phyloP scores from a whole-genome alignment of 257 asterid species.

The Capsicum chinense region DNA sequence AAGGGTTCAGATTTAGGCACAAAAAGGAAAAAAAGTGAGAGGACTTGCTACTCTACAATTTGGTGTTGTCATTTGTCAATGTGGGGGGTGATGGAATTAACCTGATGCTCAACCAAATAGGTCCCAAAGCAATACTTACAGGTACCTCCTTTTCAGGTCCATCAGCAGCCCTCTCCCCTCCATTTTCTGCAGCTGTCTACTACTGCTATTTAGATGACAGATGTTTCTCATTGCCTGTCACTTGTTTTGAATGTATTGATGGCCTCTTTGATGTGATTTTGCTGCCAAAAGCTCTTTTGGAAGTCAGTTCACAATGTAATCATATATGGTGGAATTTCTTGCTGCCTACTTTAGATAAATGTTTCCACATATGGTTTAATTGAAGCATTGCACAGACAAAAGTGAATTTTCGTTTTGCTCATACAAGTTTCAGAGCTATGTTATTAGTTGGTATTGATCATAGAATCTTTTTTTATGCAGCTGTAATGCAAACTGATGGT shows the following conservation, averaged over 20 bases:
- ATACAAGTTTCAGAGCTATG: background rate
- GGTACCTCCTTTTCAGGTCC: background rate
- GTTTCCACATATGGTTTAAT: background rate
- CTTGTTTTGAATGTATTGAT: background rate
- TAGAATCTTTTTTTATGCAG: slow-evolving; percentile 51
- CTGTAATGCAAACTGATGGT: slow-evolving; percentile 98
- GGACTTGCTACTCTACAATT: background rate
- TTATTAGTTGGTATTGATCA: slow-evolving; percentile 1
- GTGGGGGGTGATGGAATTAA: background rate
- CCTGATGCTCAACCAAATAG: background rate
- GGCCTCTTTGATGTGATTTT: background rate
- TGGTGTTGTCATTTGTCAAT: slow-evolving; percentile 16
- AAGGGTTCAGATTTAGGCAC: background rate
- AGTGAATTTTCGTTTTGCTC: background rate
- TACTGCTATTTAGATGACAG: background rate
- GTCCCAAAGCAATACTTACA: background rate
- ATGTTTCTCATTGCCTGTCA: background rate
- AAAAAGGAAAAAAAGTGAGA: background rate
- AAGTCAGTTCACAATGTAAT: background rate
- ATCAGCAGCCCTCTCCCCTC: background rate
- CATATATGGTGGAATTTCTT: background rate
- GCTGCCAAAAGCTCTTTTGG: background rate
- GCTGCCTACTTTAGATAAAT: background rate
- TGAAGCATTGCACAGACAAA: background rate
- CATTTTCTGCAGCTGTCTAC: background rate